These are phyloP conservation scores for Pleurostoma richardsiae DNA, from an alignment of 2,329 filamentous ascomycete genomes.

Conservation along the genomic window DNA sequence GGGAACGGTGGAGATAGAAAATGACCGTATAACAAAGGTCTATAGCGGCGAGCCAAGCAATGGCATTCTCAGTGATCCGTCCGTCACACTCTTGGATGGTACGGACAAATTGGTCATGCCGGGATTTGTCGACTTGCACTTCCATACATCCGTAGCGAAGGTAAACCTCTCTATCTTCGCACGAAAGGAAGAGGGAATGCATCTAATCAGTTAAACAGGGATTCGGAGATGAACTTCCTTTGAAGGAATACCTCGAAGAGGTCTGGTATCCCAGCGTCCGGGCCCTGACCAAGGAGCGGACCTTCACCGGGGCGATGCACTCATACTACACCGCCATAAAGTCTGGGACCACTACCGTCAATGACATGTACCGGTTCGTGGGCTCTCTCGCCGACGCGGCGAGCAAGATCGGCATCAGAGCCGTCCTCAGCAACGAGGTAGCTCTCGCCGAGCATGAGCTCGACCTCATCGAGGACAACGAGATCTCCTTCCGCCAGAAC, in stretches of 20 bases:
- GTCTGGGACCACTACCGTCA: slow-evolving; percentile 14
- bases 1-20: slow-evolving; percentile 12
- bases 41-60: slow-evolving; percentile 9
- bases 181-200: background rate
- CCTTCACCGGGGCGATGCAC: slow-evolving; percentile 10
- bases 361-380: slow-evolving; percentile 17
- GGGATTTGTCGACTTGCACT: slow-evolving; percentile 15
- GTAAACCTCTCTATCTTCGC: slow-evolving; percentile 1
- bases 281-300: slow-evolving; percentile 8
- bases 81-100: slow-evolving; percentile 12
- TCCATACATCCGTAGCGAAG: slow-evolving; percentile 16
- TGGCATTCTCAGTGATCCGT: background rate
- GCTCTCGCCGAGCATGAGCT: slow-evolving; percentile 14
- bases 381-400: slow-evolving; percentile 12
- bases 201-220: slow-evolving; percentile 7
- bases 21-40: slow-evolving; percentile 12
- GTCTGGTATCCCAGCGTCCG: slow-evolving; percentile 16
- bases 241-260: slow-evolving; percentile 16
- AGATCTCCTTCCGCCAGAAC: slow-evolving; percentile 9
- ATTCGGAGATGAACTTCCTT: slow-evolving; percentile 13
- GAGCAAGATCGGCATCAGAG: slow-evolving; percentile 13
- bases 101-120: slow-evolving; percentile 16
- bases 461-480: slow-evolving; percentile 14
- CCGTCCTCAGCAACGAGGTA: slow-evolving; percentile 13
- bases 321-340: slow-evolving; percentile 14